Conservation (phyloP, 176 grass and related monocot species). For the Triticum timopheevii region DNA sequence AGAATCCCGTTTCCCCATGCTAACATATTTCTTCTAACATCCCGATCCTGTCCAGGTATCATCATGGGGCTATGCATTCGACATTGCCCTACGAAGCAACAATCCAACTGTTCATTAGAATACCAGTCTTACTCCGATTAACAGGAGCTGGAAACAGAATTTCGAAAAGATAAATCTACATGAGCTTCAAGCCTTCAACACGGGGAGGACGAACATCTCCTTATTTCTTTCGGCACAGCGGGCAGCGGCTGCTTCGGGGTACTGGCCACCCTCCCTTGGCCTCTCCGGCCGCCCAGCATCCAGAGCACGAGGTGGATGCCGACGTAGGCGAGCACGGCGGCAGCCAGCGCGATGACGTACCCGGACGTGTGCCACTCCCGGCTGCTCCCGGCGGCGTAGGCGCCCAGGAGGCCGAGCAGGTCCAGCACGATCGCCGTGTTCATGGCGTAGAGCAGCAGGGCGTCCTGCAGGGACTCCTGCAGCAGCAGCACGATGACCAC, state of each 20-base stretch:
- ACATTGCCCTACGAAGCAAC: too few species aligned
- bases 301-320: constrained; percentile 3
- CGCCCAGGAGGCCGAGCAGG: constrained; percentile 46
- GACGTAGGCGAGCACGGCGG: constrained; percentile 36
- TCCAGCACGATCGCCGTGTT: constrained; percentile 39
- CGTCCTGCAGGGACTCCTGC: neutral
- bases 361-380: constrained; percentile 25
- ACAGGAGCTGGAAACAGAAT: too few species aligned
- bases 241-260: neutral
- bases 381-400: constrained; percentile 53
- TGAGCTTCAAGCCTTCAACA: neutral
- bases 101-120: too few species aligned
- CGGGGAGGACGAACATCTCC: neutral
- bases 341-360: constrained; percentile 35
- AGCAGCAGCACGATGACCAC: constrained; percentile 41
- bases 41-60: too few species aligned
- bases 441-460: constrained; percentile 23
- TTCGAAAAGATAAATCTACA: too few species aligned
- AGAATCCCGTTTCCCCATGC: too few species aligned
- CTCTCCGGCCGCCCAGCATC: neutral
- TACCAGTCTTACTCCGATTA: too few species aligned
- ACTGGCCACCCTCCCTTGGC: neutral
- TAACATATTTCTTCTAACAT: too few species aligned
- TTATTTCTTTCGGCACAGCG: neutral
- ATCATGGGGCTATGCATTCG: too few species aligned